These are phyloP conservation scores for Cladophialophora carrionii DNA, from an alignment of 2,329 filamentous ascomycete genomes.

Conservation along the genomic window DNA sequence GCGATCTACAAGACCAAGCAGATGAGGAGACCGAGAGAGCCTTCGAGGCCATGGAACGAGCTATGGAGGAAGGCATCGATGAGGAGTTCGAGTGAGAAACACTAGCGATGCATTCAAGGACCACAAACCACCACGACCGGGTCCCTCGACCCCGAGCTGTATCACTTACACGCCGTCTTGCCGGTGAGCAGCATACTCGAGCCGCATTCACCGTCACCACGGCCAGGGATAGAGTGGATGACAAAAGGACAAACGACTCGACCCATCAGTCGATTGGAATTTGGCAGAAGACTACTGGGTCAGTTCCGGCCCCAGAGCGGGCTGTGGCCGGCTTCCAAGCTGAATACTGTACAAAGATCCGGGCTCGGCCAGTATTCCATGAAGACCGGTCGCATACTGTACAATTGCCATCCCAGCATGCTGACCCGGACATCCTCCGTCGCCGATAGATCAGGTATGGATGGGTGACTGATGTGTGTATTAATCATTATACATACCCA, in stretches of 20 bases:
- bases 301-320: not conserved
- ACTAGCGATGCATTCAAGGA: not conserved
- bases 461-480: not conserved
- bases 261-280: not conserved
- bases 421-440: not conserved
- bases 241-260: not conserved
- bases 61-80: conserved; percentile 30
- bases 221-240: not conserved
- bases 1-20: conserved; percentile 1
- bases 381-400: not conserved
- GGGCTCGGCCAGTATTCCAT: not conserved
- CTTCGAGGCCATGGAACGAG: conserved; percentile 30
- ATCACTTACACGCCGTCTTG: not conserved
- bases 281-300: not conserved
- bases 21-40: conserved; percentile 24
- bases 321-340: not conserved
- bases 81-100: conserved; percentile 14
- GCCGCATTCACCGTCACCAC: not conserved
- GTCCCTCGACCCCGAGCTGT: not conserved
- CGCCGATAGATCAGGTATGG: not conserved
- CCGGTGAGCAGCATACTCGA: not conserved
- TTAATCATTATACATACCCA: not conserved
- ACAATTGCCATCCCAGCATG: not conserved
- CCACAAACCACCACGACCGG: not conserved
- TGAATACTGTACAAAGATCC: not conserved